phyloP scores from a whole-genome alignment of 129 eudicot species.

The Lonicera japonica region DNA sequence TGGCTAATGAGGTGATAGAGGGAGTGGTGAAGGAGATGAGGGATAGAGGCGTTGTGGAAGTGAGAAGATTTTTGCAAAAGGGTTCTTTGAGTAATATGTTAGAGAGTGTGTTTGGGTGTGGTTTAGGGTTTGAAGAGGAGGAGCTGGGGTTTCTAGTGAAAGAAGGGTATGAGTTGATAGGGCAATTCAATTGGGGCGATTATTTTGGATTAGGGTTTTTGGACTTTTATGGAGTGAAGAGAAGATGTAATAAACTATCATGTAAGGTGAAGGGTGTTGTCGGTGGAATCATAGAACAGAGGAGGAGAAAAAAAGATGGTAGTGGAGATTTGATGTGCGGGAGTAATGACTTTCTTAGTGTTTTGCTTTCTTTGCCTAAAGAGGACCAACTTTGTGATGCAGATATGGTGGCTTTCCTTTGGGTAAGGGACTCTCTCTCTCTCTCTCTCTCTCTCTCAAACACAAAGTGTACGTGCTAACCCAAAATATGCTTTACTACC shows the following conservation, averaged over 20 bases:
- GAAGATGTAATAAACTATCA: slow-evolving; percentile 58
- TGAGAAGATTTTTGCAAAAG: slow-evolving; percentile 50
- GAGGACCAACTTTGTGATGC: slow-evolving; percentile 66
- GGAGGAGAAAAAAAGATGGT: slow-evolving; percentile 21
- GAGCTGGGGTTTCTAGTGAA: slow-evolving; percentile 62
- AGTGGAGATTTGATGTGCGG: slow-evolving; percentile 17
- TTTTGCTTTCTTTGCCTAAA: slow-evolving; percentile 57
- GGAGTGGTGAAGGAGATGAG: slow-evolving; percentile 39
- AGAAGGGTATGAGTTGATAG: slow-evolving; percentile 73
- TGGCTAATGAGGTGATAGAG: slow-evolving; percentile 40
- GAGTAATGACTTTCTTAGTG: slow-evolving; percentile 66
- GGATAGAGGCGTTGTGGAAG: slow-evolving; percentile 37
- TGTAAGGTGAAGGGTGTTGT: slow-evolving; percentile 42
- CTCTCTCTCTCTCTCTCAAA: slow-evolving; percentile 15
- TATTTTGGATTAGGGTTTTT: slow-evolving; percentile 53
- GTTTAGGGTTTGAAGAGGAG: slow-evolving; percentile 39
- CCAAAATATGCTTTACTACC: no score
- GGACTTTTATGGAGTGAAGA: slow-evolving; percentile 67
- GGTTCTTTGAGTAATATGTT: slow-evolving; percentile 58
- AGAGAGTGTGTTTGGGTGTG: slow-evolving; percentile 74
- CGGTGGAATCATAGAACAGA: slow-evolving; percentile 43
- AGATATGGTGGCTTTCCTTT: slow-evolving; percentile 70
- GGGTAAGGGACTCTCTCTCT: slow-evolving; percentile 43
- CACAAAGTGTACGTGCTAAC: background rate
- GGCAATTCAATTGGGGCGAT: slow-evolving; percentile 71